Evolutionary conservation across 192 early-diverging fungal species (phyloP).

Genomic region (Coemansia sp.): DNA sequence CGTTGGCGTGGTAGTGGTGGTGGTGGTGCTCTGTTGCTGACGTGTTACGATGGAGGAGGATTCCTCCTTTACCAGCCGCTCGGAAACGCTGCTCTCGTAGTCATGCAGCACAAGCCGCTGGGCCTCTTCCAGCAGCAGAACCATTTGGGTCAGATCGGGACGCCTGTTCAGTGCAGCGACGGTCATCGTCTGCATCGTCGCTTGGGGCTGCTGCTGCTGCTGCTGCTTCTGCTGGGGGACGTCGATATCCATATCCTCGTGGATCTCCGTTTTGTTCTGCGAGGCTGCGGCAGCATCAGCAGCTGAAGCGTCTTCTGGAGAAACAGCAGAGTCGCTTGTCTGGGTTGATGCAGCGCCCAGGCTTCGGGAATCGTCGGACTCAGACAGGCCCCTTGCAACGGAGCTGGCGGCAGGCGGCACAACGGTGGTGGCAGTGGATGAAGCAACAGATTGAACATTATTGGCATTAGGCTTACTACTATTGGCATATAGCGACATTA

Average conservation of each 20-base stretch:
- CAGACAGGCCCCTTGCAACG: slow-evolving; percentile 5
- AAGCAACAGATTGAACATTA: neutral
- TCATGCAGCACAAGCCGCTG: slow-evolving; percentile 39
- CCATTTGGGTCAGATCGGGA: slow-evolving; percentile 47
- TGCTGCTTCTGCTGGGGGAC: neutral
- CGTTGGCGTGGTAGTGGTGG: neutral
- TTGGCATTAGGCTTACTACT: neutral
- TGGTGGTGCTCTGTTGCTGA: neutral
- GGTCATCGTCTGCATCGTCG: slow-evolving; percentile 15
- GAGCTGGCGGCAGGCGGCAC: slow-evolving; percentile 12
- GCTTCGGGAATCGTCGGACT: slow-evolving; percentile 14
- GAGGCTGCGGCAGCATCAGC: too few relatives aligned
- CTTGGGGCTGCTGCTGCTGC: neutral
- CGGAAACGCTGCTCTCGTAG: neutral
- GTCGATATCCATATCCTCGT: neutral
- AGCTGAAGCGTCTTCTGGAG: neutral
- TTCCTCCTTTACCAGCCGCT: slow-evolving; percentile 6
- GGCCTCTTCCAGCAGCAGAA: slow-evolving; percentile 48
- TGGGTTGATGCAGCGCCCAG: slow-evolving; percentile 9
- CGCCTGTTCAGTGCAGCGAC: slow-evolving; percentile 29
- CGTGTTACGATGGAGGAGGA: neutral
- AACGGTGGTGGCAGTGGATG: slow-evolving; percentile 9
- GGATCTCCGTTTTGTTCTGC: neutral
- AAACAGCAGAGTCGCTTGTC: neutral
- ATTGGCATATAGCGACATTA: slow-evolving; percentile 38